Evolutionary conservation across 2,329 filamentous ascomycete species (phyloP).

Genomic region (Orbilia blumenaviensis): DNA sequence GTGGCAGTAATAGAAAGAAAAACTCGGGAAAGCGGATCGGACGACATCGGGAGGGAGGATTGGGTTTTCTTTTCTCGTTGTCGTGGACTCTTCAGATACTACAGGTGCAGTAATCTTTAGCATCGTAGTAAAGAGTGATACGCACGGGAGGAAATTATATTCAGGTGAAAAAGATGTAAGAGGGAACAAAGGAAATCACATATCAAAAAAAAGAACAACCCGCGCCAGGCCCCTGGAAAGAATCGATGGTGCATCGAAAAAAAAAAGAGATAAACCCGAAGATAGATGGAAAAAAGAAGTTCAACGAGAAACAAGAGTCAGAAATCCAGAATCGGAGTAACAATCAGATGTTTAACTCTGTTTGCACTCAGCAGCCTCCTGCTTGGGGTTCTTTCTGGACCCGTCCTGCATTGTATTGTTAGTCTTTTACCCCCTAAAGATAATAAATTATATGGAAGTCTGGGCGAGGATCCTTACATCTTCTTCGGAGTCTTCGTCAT

Average conservation of each 20-base stretch:
- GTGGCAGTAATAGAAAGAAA: conserved; percentile 20
- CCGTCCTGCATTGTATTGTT: conserved; percentile 72
- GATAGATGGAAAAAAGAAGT: conserved; percentile 55
- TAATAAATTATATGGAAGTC: not conserved
- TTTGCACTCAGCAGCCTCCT: conserved; percentile 94
- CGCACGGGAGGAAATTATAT: conserved; percentile 40
- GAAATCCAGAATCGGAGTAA: conserved; percentile 52
- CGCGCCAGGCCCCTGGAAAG: conserved; percentile 58
- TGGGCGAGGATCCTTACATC: conserved; percentile 68
- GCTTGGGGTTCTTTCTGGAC: conserved; percentile 81
- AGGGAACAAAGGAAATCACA: conserved; percentile 50
- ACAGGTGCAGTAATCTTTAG: conserved; percentile 27
- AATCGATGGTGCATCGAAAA: conserved; percentile 53
- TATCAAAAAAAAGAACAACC: conserved; percentile 55
- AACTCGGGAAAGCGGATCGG: not conserved
- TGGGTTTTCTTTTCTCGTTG: conserved; percentile 25
- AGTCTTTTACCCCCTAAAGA: conserved; percentile 11
- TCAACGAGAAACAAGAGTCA: conserved; percentile 59
- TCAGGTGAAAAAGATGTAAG: conserved; percentile 36
- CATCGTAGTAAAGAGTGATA: conserved; percentile 20
- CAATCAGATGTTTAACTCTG: conserved; percentile 73
- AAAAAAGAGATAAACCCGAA: conserved; percentile 46
- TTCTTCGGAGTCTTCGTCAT: conserved; percentile 76
- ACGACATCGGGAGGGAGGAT: conserved; percentile 12
- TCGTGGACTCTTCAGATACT: conserved; percentile 44